phyloP scores from a whole-genome alignment of 176 grass and related monocot species.

The Tillandsia fasciculata region DNA sequence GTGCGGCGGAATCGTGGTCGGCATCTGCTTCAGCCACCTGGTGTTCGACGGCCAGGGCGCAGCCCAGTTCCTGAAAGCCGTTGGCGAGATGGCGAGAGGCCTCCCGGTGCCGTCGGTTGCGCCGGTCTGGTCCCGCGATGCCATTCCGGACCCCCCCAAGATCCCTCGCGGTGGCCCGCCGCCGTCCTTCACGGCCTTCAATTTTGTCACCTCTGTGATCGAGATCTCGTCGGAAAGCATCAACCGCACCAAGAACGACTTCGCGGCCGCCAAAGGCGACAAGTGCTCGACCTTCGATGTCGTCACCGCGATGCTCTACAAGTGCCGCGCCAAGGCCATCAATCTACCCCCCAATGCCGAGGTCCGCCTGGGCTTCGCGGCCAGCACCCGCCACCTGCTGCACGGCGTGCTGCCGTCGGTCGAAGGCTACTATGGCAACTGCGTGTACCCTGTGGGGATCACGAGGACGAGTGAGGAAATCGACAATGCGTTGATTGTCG shows the following conservation, averaged over 20 bases:
- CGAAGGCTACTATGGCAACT: slow-evolving; percentile 72
- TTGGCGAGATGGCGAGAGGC: slow-evolving; percentile 50
- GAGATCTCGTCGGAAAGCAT: slow-evolving; percentile 56
- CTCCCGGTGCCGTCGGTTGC: slow-evolving; percentile 37
- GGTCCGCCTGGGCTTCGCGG: slow-evolving; percentile 63
- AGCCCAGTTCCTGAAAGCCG: slow-evolving; percentile 58
- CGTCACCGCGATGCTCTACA: slow-evolving; percentile 56
- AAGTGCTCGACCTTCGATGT: slow-evolving; percentile 76
- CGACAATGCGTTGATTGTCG: slow-evolving; percentile 27
- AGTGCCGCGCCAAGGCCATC: slow-evolving; percentile 46
- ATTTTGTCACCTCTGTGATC: slow-evolving; percentile 48
- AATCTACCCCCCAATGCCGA: slow-evolving; percentile 29
- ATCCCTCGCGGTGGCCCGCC: slow-evolving; percentile 26
- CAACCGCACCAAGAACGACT: slow-evolving; percentile 40
- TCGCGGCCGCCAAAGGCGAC: slow-evolving; percentile 29
- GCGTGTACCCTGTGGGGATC: slow-evolving; percentile 58
- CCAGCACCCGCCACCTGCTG: slow-evolving; percentile 70
- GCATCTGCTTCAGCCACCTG: slow-evolving; percentile 83
- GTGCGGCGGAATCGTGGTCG: slow-evolving; percentile 63
- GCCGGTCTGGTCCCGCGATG: slow-evolving; percentile 49
- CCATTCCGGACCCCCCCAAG: slow-evolving; percentile 56
- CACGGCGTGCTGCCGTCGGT: slow-evolving; percentile 39
- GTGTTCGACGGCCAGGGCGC: slow-evolving; percentile 72
- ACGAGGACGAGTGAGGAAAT: slow-evolving; percentile 23
- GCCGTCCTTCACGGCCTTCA: slow-evolving; percentile 48